phyloP scores from a whole-genome alignment of 805 yeast genomes.

The Yamadazyma sp. region DNA sequence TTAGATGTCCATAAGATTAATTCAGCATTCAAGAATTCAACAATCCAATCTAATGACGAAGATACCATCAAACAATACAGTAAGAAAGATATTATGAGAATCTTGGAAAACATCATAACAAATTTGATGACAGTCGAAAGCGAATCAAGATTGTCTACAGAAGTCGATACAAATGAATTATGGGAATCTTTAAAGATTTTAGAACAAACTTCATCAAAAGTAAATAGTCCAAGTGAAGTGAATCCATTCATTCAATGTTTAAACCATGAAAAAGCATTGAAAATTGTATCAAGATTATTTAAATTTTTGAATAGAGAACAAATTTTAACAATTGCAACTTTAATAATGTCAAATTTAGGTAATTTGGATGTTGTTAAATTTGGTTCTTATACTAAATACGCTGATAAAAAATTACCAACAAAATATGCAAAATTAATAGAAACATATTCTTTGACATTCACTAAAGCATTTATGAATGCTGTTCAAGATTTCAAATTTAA shows the following conservation, averaged over 20 bases:
- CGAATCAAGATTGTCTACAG: slow-evolving; percentile 33
- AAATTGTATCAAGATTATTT: slow-evolving; percentile 83
- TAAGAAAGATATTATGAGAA: slow-evolving; percentile 50
- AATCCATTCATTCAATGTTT: slow-evolving; percentile 83
- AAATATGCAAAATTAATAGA: slow-evolving; percentile 61
- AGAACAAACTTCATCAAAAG: slow-evolving; percentile 56
- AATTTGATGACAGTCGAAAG: slow-evolving; percentile 79
- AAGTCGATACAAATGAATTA: slow-evolving; percentile 42
- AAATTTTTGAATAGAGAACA: slow-evolving; percentile 77
- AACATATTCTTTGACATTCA: slow-evolving; percentile 72
- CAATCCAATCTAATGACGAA: slow-evolving; percentile 17
- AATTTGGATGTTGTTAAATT: slow-evolving; percentile 72
- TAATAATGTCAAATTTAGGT: slow-evolving; percentile 76
- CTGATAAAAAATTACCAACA: slow-evolving; percentile 48
- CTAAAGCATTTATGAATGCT: slow-evolving; percentile 80
- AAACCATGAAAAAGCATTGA: slow-evolving; percentile 83
- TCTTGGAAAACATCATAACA: slow-evolving; percentile 76
- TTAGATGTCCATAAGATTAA: slow-evolving; percentile 17
- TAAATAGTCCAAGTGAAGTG: slow-evolving; percentile 45
- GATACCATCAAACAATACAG: slow-evolving; percentile 26
- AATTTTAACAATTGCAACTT: slow-evolving; percentile 70
- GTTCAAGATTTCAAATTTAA: slow-evolving; percentile 77
- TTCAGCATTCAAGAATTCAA: slow-evolving; percentile 23
- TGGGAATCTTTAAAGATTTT: slow-evolving; percentile 80
- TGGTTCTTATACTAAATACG: slow-evolving; percentile 73